A percentile compares a stretch with the other conserved stretches of the same genome.
Conservation (phyloP, 179 eudicot genomes). For the Drosera spatulata region DNA sequence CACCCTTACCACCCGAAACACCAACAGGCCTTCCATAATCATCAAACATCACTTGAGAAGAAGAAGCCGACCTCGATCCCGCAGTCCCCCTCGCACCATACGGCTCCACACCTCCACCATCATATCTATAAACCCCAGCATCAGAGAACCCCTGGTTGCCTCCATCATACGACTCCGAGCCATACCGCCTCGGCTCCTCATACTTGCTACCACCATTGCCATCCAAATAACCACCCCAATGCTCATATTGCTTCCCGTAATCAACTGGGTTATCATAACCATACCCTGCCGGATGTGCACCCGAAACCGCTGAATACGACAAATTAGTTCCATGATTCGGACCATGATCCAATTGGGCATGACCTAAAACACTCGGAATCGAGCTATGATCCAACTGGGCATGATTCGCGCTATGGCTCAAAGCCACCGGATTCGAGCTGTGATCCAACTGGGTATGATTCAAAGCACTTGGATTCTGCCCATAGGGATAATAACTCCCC, state of each 20-base stretch:
- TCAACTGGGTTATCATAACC: slow-evolving; percentile 18
- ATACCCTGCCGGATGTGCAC: slow-evolving; percentile 7
- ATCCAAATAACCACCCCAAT: slow-evolving; percentile 19
- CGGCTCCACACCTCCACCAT: slow-evolving; percentile 45
- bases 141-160: slow-evolving; percentile 14
- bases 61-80: slow-evolving; percentile 8
- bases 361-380: slow-evolving; percentile 6
- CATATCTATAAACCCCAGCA: slow-evolving; percentile 40
- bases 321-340: slow-evolving; percentile 8
- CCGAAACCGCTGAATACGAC: slow-evolving; percentile 3
- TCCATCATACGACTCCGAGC: slow-evolving; percentile 9
- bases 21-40: slow-evolving; percentile 86
- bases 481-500: too few species aligned
- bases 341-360: slow-evolving; percentile 14
- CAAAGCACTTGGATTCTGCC: not conserved
- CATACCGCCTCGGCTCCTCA: slow-evolving; percentile 9
- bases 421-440: slow-evolving; percentile 5
- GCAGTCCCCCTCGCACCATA: slow-evolving; percentile 50
- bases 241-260: slow-evolving; percentile 12
- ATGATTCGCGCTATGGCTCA: too few species aligned
- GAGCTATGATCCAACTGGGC: too few species aligned
- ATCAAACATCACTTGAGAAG: slow-evolving; percentile 51
- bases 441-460: slow-evolving; percentile 16
- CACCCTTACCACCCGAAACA: slow-evolving; percentile 21
- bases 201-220: slow-evolving; percentile 5